These are phyloP conservation scores for Fusarium piperis DNA, from an alignment of 2,329 filamentous ascomycete genomes.

Conservation along the genomic window DNA sequence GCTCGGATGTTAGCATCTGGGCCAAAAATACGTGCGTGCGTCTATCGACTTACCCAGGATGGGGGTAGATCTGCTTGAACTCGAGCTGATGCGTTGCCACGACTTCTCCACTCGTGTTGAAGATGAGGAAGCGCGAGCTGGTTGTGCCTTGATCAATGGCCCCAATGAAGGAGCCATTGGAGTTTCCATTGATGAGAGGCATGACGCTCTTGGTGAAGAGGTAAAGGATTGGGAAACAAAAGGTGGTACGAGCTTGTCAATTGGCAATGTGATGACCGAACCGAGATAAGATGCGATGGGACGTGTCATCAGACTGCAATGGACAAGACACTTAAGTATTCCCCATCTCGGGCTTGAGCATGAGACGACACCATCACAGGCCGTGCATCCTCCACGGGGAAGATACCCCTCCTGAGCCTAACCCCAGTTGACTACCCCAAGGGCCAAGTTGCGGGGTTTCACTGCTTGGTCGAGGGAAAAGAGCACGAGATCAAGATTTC, in stretches of 20 bases:
- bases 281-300: slow-evolving; percentile 3
- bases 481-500: slow-evolving; percentile 8
- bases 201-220: slow-evolving; percentile 37
- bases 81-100: slow-evolving; percentile 79
- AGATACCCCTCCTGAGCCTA: slow-evolving; percentile 12
- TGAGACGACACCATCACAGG: not conserved
- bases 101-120: slow-evolving; percentile 75
- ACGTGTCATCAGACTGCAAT: slow-evolving; percentile 12
- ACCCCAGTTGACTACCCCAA: slow-evolving; percentile 18
- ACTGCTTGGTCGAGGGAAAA: not conserved
- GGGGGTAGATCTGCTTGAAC: slow-evolving; percentile 78
- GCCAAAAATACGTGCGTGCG: not conserved
- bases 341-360: slow-evolving; percentile 7
- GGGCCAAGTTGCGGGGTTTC: slow-evolving; percentile 22
- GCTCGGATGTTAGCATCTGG: not conserved
- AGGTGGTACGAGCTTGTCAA: slow-evolving; percentile 1
- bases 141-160: slow-evolving; percentile 85
- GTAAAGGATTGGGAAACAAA: slow-evolving; percentile 39
- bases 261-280: not conserved
- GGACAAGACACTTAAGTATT: slow-evolving; percentile 28
- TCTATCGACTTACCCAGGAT: slow-evolving; percentile 69
- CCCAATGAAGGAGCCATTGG: slow-evolving; percentile 66
- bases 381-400: not conserved
- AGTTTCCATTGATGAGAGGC: slow-evolving; percentile 43
- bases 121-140: slow-evolving; percentile 81